Conservation (phyloP, 1,284 basidiomycete species). For the Cryptococcus sp. region DNA sequence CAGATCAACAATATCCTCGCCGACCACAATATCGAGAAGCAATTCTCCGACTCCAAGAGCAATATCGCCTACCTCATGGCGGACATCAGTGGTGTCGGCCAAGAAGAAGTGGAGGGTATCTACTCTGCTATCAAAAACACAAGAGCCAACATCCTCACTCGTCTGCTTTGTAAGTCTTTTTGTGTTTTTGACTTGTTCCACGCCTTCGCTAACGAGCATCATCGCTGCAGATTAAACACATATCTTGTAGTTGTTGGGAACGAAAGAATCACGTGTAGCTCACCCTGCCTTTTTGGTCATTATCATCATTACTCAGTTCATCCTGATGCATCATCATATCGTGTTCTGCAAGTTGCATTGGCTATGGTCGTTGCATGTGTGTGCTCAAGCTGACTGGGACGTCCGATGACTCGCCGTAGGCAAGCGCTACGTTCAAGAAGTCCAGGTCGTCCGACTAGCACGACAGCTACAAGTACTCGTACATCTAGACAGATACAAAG, state of each 20-base stretch:
- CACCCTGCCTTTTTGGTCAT: constrained; percentile 8
- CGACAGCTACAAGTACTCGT: too few relatives aligned
- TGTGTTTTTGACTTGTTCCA: too few relatives aligned
- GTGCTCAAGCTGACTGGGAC: too few relatives aligned
- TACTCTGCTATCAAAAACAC: constrained; percentile 81
- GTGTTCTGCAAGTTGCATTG: too few relatives aligned
- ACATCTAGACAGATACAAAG: too few relatives aligned
- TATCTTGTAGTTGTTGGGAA: constrained; percentile 2
- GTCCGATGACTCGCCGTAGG: too few relatives aligned
- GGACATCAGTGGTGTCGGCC: constrained; percentile 88
- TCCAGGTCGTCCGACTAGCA: too few relatives aligned
- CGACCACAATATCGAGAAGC: constrained; percentile 98
- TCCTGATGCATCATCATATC: constrained; percentile 19
- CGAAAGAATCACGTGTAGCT: constrained; percentile 10
- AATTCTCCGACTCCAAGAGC: constrained; percentile 94
- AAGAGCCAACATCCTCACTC: constrained; percentile 81
- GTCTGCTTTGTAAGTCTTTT: constrained; percentile 62
- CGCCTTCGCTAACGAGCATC: background rate
- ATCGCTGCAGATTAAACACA: background rate
- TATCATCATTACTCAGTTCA: constrained; percentile 18
- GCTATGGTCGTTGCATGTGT: too few relatives aligned
- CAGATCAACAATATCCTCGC: constrained; percentile 90
- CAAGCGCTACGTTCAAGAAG: background rate
- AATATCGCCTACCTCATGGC: constrained; percentile 85
- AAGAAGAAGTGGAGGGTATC: constrained; percentile 77